Evolutionary conservation across 116 monocot species (phyloP), one percentile per base, ranked within the genome.

Genomic region (Phalaenopsis hybrid): DNA sequence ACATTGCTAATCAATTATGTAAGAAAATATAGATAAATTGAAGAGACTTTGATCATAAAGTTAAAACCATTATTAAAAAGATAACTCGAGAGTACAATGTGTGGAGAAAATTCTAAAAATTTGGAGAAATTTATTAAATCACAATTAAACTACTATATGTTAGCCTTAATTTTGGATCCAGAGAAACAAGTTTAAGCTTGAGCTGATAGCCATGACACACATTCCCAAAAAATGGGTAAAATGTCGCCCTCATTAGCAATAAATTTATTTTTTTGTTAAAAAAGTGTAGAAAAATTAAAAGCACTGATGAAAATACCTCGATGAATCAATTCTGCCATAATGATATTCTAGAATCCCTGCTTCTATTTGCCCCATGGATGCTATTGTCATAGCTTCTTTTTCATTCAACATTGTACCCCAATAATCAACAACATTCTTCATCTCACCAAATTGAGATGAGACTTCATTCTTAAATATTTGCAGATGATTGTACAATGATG

Each of bases 291-390:
- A 9, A 67, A 67, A 25, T 11, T 7, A 67, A 28, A 67, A 67
- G 21, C 7, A 28, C 67, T 11, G 11, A 17, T 43, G 37, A 6
- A 37, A 75, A 45, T 44, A 94, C 95, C 93, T 95, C 83, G 88
- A 91, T 59, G 85, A 83, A 85, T 98, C 98, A 80, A 92, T 85
- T 74, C 89, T 88, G n/a, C 89, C 85, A 90, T 89, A 93, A 81
- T 88, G 89, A 81, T 90, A 84, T 82, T 93, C 95, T 51, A 90
- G 57, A n/a, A 91, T 88, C 79, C 89, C 98, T 77, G 88, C 88
- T 87, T 98, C 98, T 73, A 98, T 63, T 31, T 90, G 89, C 80
- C 74, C 87, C 75, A 88, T 79, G 65, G 92, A 89, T 72, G 83
- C 89, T 81, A 98, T 89, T 67, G 51, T 76, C 79, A 75, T 87